phyloP scores from a whole-genome alignment of 1,284 basidiomycete species.

The Sanghuangporus sanghuang region DNA sequence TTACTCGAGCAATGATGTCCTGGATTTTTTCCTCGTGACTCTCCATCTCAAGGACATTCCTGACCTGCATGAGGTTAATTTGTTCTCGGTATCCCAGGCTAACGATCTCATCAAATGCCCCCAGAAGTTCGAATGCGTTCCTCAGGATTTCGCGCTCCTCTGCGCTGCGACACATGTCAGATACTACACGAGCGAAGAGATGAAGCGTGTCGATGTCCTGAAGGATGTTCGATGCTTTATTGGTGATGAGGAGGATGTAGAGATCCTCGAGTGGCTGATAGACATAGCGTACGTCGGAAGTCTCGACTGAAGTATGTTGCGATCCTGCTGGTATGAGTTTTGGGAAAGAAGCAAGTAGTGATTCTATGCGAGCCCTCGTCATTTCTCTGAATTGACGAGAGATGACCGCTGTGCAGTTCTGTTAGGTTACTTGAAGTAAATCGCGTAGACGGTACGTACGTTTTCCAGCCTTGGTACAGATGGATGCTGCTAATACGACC shows the following conservation, averaged over 20 bases:
- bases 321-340: slow-evolving; percentile 96
- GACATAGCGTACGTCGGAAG: slow-evolving; percentile 90
- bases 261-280: slow-evolving; percentile 98
- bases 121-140: slow-evolving; percentile 92
- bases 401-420: slow-evolving; percentile 70
- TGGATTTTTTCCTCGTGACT: slow-evolving; percentile 99
- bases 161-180: slow-evolving; percentile 84
- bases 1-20: slow-evolving; percentile 92
- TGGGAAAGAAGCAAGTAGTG: slow-evolving; percentile 94
- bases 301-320: slow-evolving; percentile 96
- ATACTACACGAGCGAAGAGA: slow-evolving; percentile 90
- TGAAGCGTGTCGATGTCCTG: slow-evolving; percentile 98
- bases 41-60: slow-evolving; percentile 95
- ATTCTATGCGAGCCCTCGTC: slow-evolving; percentile 89
- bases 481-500: slow-evolving; percentile 91
- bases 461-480: slow-evolving; percentile 92
- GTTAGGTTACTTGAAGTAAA: background rate
- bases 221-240: slow-evolving; percentile 96
- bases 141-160: slow-evolving; percentile 89
- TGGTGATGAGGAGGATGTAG: slow-evolving; percentile 97
- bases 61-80: slow-evolving; percentile 87
- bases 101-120: slow-evolving; percentile 97
- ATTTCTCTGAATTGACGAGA: slow-evolving; percentile 97
- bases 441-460: slow-evolving; percentile 43
- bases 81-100: slow-evolving; percentile 93